Evolutionary conservation across 805 yeast genomes (phyloP).

Genomic region (Candida lessepsii): DNA sequence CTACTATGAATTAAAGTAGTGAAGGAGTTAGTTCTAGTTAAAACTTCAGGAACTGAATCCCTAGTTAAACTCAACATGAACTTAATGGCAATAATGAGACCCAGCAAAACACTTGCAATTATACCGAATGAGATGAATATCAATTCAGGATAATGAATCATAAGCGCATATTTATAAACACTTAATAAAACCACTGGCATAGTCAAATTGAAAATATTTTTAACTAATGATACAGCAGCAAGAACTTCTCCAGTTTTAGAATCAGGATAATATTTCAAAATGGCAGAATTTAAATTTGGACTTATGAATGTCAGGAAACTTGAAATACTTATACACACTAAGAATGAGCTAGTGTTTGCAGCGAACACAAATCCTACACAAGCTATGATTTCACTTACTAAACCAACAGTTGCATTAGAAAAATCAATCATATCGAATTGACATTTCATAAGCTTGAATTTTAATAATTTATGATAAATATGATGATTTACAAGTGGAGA

Average conservation of each 20-base stretch:
- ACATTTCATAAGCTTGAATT: slow-evolving; percentile 31
- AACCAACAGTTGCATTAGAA: slow-evolving; percentile 33
- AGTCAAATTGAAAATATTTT: slow-evolving; percentile 47
- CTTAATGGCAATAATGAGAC: slow-evolving; percentile 18
- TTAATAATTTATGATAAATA: slow-evolving; percentile 29
- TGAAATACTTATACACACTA: slow-evolving; percentile 34
- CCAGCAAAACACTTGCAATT: slow-evolving; percentile 10
- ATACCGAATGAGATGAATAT: slow-evolving; percentile 23
- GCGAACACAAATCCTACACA: slow-evolving; percentile 34
- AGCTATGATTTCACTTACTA: slow-evolving; percentile 40
- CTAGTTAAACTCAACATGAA: slow-evolving; percentile 17
- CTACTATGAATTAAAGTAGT: slow-evolving; percentile 2
- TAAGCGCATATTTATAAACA: slow-evolving; percentile 41
- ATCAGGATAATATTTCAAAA: slow-evolving; percentile 61
- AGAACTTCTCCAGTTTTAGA: slow-evolving; percentile 66
- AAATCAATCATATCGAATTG: slow-evolving; percentile 57
- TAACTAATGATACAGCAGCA: slow-evolving; percentile 64
- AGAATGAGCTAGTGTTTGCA: slow-evolving; percentile 24
- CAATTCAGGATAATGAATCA: slow-evolving; percentile 28
- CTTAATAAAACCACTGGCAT: slow-evolving; percentile 50
- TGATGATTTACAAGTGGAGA: slow-evolving; percentile 49
- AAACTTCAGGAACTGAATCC: slow-evolving; percentile 12
- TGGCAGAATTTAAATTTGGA: slow-evolving; percentile 59
- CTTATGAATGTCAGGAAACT: slow-evolving; percentile 50
- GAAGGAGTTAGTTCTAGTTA: slow-evolving; percentile 14